Evolutionary conservation across 2,329 filamentous ascomycete genomes (phyloP), one percentile per base, ranked within the genome.

Genomic region (Ampelomyces quisqualis): DNA sequence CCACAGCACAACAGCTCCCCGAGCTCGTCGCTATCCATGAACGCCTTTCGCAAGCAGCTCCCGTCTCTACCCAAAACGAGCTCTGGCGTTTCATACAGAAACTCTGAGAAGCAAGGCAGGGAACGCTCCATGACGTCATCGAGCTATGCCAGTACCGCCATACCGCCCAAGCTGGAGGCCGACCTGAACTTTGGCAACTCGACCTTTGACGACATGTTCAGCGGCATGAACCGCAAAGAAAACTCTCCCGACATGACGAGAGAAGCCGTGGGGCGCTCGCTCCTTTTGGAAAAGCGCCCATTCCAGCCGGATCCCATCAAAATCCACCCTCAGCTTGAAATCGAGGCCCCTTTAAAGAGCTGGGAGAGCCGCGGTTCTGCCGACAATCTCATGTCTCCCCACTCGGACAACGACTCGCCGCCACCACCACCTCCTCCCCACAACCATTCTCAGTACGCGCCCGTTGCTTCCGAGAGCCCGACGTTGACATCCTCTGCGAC

Each of bases 351-450:
- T 11, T 73, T 75, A 38, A 73, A 73, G 49, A 78, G 77, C 19
- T 77, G 73, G 73, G 72, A 71, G 38, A 78, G 75, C 53, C 73
- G 71, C 37, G 70, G 72, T 35, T 78, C 76, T 2, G 68, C 67
- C 38, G 76, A 79, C 37, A 72, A 72, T 22, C 62, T 78, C 32
- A 74, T 79, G 44, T 65, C 67, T 36, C 67, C 67, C 21, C 54
- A 65, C 26, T 64, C 69, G 31, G 59, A 69, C 47, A 33, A 62
- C 51, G 52, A 64, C 27, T 59, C 61, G 9, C 55, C 61, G 20
- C 63, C 63, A 11, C 62, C 62, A 3, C 62, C 60, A 10, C 58
- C 61, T 9, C 64, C 64, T 13, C 53, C 53, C 7, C 65, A 68
- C 53, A 66, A 62, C 41, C 61, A 58, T 42, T 53, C 57, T 5